Percentiles rank a stretch among this genome's conserved stretches.
Evolutionary conservation across 768 basidiomycete species (phyloP).

Genomic region (Pholiota conissans): DNA sequence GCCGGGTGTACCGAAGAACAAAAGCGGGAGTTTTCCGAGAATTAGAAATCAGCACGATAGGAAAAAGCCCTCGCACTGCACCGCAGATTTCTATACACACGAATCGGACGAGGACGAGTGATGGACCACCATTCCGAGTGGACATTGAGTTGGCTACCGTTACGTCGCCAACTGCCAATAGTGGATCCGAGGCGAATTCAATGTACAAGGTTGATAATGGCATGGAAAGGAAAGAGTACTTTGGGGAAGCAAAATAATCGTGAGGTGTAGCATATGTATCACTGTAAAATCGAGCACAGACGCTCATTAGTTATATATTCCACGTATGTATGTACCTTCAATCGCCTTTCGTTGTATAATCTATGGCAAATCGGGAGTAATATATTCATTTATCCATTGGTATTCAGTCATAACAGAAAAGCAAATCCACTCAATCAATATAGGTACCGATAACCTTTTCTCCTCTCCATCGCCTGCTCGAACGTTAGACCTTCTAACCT

Average conservation of each 20-base stretch:
- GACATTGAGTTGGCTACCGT: background rate
- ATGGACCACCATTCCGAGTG: background rate
- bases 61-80: background rate
- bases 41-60: slow-evolving; percentile 5
- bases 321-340: background rate
- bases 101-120: background rate
- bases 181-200: background rate
- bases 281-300: background rate
- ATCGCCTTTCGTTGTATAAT: no score
- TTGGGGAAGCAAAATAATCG: background rate
- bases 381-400: background rate
- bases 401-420: background rate
- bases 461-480: slow-evolving; percentile 56
- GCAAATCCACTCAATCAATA: slow-evolving; percentile 33
- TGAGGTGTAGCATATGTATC: background rate
- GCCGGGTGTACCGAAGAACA: slow-evolving; percentile 14
- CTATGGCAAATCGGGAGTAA: no score
- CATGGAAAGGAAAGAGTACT: background rate
- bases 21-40: slow-evolving; percentile 5
- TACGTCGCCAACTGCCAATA: background rate
- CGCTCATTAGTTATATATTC: background rate
- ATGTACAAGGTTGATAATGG: background rate
- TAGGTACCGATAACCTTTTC: slow-evolving; percentile 60
- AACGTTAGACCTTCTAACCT: slow-evolving; percentile 58
- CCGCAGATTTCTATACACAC: background rate